These are phyloP conservation scores for Cytospora paraplurivora DNA, from an alignment of 2,329 filamentous ascomycete genomes.

Conservation along the genomic window DNA sequence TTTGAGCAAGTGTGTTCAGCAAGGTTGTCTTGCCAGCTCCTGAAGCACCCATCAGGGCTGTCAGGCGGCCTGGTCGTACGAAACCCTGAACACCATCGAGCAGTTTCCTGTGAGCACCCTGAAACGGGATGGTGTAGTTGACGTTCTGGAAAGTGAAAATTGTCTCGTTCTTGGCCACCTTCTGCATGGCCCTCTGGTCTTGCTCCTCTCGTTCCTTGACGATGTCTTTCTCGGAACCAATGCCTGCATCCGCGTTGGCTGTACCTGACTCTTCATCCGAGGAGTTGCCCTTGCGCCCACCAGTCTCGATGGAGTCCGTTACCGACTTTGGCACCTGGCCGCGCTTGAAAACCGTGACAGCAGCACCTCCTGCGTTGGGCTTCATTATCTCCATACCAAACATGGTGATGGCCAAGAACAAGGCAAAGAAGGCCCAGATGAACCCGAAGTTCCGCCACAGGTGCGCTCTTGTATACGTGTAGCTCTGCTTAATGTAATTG, in stretches of 20 bases:
- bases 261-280: conserved; percentile 51
- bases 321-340: conserved; percentile 56
- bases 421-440: conserved; percentile 63
- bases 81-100: conserved; percentile 81
- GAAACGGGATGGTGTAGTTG: conserved; percentile 67
- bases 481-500: conserved; percentile 60
- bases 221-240: neutral
- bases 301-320: conserved; percentile 58
- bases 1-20: conserved; percentile 77
- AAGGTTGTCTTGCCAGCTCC: conserved; percentile 87
- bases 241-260: neutral
- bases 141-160: conserved; percentile 77
- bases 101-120: conserved; percentile 65
- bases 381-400: conserved; percentile 63
- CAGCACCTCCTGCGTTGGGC: conserved; percentile 18
- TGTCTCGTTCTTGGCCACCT: conserved; percentile 33
- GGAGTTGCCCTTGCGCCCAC: conserved; percentile 45
- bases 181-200: conserved; percentile 24
- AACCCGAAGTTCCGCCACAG: conserved; percentile 65
- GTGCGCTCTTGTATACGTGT: conserved; percentile 45
- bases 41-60: conserved; percentile 78
- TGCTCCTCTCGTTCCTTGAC: conserved; percentile 16
- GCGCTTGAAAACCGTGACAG: conserved; percentile 57
- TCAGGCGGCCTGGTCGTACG: conserved; percentile 78
- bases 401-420: conserved; percentile 60